Percentiles rank a stretch among this genome's conserved stretches.
These are phyloP conservation scores for Cornus kousa DNA, from an alignment of 148 eudicot genomes.

Conservation along the genomic window DNA sequence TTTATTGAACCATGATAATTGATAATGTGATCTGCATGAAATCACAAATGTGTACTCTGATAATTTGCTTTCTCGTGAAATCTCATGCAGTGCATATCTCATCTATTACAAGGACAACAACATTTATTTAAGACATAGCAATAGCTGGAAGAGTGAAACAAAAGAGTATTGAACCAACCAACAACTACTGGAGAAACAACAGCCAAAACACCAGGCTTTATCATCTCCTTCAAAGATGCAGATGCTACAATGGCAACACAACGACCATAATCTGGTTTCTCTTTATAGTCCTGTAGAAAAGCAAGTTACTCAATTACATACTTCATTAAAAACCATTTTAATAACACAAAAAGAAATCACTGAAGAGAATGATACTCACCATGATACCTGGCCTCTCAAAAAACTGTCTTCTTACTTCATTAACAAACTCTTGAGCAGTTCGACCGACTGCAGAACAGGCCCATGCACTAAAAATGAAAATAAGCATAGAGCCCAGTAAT, in stretches of 20 bases:
- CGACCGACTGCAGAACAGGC: slow-evolving; percentile 98
- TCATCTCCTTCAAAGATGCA: slow-evolving; percentile 93
- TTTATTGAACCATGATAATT: neutral
- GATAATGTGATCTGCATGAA: neutral
- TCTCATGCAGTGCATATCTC: no score
- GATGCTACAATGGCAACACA: slow-evolving; percentile 98
- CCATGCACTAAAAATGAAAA: slow-evolving; percentile 95
- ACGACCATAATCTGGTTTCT: slow-evolving; percentile 95
- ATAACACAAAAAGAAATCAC: neutral
- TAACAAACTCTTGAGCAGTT: slow-evolving; percentile 97
- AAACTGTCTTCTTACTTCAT: slow-evolving; percentile 97
- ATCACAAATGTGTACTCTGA: no score
- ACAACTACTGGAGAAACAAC: slow-evolving; percentile 75
- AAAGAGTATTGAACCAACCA: slow-evolving; percentile 43
- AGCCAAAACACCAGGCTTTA: slow-evolving; percentile 94
- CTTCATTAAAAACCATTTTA: neutral
- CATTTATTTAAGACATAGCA: neutral
- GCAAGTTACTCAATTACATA: slow-evolving; percentile 13
- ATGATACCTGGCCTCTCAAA: slow-evolving; percentile 98
- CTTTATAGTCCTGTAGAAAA: slow-evolving; percentile 73
- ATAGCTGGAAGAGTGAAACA: neutral
- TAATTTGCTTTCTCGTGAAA: neutral
- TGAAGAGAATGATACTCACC: slow-evolving; percentile 39
- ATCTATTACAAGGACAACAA: neutral
- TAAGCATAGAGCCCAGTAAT: slow-evolving; percentile 94